phyloP scores from a whole-genome alignment of 371 early-diverging fungal species.

The Rhizopus sp. region DNA sequence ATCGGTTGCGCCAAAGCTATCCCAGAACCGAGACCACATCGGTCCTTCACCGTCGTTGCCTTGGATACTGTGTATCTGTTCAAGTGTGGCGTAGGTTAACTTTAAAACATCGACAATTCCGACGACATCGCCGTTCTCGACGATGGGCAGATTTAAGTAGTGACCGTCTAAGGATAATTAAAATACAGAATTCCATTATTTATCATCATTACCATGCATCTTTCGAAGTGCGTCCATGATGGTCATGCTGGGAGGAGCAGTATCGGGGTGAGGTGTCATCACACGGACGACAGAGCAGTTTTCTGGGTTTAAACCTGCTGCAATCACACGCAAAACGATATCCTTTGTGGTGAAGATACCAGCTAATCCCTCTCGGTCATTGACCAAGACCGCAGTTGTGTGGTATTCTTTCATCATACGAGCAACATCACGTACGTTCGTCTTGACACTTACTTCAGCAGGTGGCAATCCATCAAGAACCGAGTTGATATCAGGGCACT shows the following conservation, averaged over 20 bases:
- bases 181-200: background rate
- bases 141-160: conserved; percentile 89
- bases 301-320: conserved; percentile 83
- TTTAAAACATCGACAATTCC: conserved; percentile 91
- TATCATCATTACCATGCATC: conserved; percentile 68
- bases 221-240: conserved; percentile 88
- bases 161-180: conserved; percentile 51
- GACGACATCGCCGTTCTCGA: conserved; percentile 67
- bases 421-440: conserved; percentile 88
- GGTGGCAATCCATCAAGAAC: conserved; percentile 64
- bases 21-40: conserved; percentile 57
- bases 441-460: conserved; percentile 69
- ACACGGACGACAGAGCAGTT: conserved; percentile 87
- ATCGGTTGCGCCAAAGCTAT: conserved; percentile 46
- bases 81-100: conserved; percentile 76
- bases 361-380: conserved; percentile 72
- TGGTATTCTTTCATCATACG: conserved; percentile 79
- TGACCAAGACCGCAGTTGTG: conserved; percentile 86
- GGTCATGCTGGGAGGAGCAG: conserved; percentile 70
- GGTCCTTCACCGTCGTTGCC: conserved; percentile 44
- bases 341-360: conserved; percentile 91
- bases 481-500: conserved; percentile 80
- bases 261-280: conserved; percentile 95
- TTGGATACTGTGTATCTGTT: conserved; percentile 55
- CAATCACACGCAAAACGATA: conserved; percentile 90